Base-by-base conservation (phyloP, 495 filamentous ascomycete genomes). In the Trichocladium antarcticum region DNA sequence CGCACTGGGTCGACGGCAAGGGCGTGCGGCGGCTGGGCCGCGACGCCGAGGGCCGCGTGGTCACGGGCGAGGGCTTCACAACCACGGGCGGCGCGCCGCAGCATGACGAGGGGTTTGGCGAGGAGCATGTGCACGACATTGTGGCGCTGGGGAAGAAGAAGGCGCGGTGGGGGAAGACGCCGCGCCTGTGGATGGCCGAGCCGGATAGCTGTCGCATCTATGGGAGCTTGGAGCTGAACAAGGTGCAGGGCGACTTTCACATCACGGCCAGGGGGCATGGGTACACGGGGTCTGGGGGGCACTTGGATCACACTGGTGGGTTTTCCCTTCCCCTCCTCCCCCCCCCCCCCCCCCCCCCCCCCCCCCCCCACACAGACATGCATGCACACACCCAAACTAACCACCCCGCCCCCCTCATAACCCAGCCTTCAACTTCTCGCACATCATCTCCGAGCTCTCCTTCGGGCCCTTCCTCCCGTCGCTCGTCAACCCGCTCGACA, bases 171-270 rank as follows among this genome's bases (percentile, higher is more conserved):
- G 85, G 82, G 16, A 85, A 82, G 71, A 87, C 81, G 6, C 87
- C 87, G 12, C 72, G 70, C 47, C 53, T 89, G 50, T 73, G 76
- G 56, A 71, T 83, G 47, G 66, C 74, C 1, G 54, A 56, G 50
- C 54, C 49, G 35, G 74, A 70, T 69, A 87, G 69, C 70, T 99
- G 92, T 68, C 74, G 92, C 32, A 82, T 99, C 42, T 99, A 78
- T 60, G 92, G 92, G 1, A 90, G 81, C 51, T 66, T 99, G 56
- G 85, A 92, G 61, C 75, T 89, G 36, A 96, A 97, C 59, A 94
- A 92, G 66, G 92, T 99, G 41, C 89, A 95, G 65, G 92, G 93
- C 0, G 90, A 99, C 67, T 97, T 99, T 61, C 92, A 99, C 60
- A 93, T 99, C 57, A 99, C 90, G 11, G 93, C 93, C 2, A 67